Evolutionary conservation across 2,329 filamentous ascomycete species (phyloP).

Genomic region (Trichoderma koningii): DNA sequence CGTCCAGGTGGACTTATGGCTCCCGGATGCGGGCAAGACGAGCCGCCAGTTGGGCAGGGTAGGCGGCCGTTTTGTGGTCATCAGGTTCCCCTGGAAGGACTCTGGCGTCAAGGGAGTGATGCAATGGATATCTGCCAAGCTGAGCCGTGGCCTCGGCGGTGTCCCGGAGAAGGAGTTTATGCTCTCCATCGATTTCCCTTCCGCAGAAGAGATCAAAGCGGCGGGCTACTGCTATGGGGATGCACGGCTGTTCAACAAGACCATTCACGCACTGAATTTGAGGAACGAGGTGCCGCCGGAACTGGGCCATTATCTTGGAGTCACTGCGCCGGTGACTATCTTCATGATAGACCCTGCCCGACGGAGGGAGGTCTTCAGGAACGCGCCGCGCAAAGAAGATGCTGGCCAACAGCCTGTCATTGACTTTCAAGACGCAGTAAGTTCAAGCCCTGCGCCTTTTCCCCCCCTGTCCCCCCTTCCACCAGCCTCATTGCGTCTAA

Average conservation of each 20-base stretch:
- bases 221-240: constrained; percentile 61
- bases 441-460: constrained; percentile 2
- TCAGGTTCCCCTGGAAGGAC: constrained; percentile 66
- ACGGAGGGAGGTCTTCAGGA: constrained; percentile 60
- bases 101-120: constrained; percentile 51
- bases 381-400: constrained; percentile 59
- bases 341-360: constrained; percentile 66
- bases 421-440: constrained; percentile 69
- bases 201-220: constrained; percentile 56
- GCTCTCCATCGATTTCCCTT: constrained; percentile 65
- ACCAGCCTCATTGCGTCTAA: constrained; percentile 11
- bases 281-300: constrained; percentile 61
- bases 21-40: constrained; percentile 62
- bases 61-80: constrained; percentile 61
- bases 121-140: constrained; percentile 52
- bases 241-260: constrained; percentile 68
- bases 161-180: constrained; percentile 64
- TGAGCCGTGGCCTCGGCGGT: constrained; percentile 51
- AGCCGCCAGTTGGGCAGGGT: constrained; percentile 54
- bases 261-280: constrained; percentile 58
- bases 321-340: constrained; percentile 65
- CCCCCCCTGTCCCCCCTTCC: not conserved
- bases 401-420: constrained; percentile 66
- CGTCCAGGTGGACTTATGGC: constrained; percentile 68
- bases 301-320: constrained; percentile 65